These are phyloP conservation scores for Calophaca sinica DNA, from an alignment of 306 rosid genomes.

Conservation along the genomic window DNA sequence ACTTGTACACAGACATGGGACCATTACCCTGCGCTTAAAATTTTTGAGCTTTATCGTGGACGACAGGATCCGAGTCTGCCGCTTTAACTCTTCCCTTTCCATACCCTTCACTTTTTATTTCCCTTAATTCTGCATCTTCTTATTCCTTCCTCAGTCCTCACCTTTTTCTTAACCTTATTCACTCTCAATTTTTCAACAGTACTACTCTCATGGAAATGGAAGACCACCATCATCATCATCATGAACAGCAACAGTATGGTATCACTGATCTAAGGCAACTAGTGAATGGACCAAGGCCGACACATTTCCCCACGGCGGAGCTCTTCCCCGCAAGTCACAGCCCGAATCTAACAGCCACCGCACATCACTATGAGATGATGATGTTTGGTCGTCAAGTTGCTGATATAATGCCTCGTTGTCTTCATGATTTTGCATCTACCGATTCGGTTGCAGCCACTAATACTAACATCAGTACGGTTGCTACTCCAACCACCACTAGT, in stretches of 20 bases:
- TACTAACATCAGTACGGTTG: not conserved
- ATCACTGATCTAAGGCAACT: slow-evolving; percentile 76
- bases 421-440: slow-evolving; percentile 63
- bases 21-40: slow-evolving; percentile 70
- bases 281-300: slow-evolving; percentile 54
- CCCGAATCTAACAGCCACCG: slow-evolving; percentile 49
- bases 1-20: slow-evolving; percentile 68
- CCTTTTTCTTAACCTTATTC: not conserved
- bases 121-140: not conserved
- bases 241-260: slow-evolving; percentile 51
- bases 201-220: slow-evolving; percentile 75
- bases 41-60: slow-evolving; percentile 69
- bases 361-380: slow-evolving; percentile 66
- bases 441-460: slow-evolving; percentile 51
- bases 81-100: slow-evolving; percentile 51
- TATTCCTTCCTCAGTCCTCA: slow-evolving; percentile 12
- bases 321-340: slow-evolving; percentile 61
- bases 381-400: slow-evolving; percentile 68
- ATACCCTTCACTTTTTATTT: not conserved
- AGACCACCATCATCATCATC: slow-evolving; percentile 58
- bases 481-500: slow-evolving; percentile 48
- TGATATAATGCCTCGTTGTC: slow-evolving; percentile 56
- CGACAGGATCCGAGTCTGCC: slow-evolving; percentile 99
- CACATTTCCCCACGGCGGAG: slow-evolving; percentile 66
- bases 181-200: not conserved